Evolutionary conservation across 1,284 basidiomycete genomes (phyloP), one percentile per base, ranked within the genome.

Genomic region (Bjerkandera adusta): DNA sequence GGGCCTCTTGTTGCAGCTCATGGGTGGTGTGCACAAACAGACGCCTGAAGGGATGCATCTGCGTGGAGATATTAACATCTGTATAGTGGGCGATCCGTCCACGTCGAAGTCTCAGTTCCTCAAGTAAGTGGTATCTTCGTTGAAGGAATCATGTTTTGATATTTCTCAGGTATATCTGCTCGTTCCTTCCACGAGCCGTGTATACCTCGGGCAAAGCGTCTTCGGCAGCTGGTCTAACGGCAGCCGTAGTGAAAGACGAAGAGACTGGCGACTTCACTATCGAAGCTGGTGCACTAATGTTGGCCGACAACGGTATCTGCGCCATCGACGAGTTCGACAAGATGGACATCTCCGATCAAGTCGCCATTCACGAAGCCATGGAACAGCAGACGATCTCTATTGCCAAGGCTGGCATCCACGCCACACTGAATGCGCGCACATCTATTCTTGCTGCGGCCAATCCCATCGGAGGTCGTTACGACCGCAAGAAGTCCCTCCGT

Each of bases 321-420:
- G 95, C 96, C 12, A 99, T 99, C 61, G 97, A 99, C 72, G 97
- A 99, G 68, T 99, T 99, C 65, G 96, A 99, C 80, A 99, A 99
- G 73, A 99, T 99, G 97, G 96, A 99, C 67, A 82, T 98, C 38
- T 85, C 92, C 2, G 97, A 99, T 67, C 97, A 99, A 67, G 94
- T 99, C 35, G 97, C 97, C 27, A 99, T 99, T 57, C 97, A 99
- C 77, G 96, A 99, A 77, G 95, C 97, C 2, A 99, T 99, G 96
- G 96, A 99, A 82, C 96, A 99, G 70, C 96, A 99, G 72, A 99
- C 96, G 1, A 98, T 99, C 61, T 97, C 94, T 27, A 98, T 99
- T 57, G 97, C 97, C 44, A 99, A 99, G 68, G 97, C 97, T 2
- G 97, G 97, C 52, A 98, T 99, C 57, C 96, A 99, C 63, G 96